These are phyloP conservation scores for Aureococcus anophagefferens DNA, from an alignment of 108 stramenopile species.

Conservation along the genomic window DNA sequence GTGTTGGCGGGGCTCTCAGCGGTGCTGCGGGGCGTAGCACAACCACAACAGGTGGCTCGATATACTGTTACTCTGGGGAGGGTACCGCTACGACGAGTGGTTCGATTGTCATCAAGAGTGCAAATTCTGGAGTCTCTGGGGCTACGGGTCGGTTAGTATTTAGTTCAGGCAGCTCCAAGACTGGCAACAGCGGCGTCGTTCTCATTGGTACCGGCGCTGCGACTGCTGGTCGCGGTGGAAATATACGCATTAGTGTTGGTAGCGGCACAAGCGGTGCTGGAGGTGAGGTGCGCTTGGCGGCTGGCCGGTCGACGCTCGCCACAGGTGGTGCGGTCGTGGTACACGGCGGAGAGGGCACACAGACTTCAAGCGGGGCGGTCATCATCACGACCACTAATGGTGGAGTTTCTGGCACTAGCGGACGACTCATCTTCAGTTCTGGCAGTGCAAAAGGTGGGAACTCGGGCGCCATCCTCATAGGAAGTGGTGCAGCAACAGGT, in stretches of 20 bases:
- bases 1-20: neutral
- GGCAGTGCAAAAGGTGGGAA: neutral
- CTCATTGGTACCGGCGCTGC: constrained; percentile 5
- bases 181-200: neutral
- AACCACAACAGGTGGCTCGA: constrained; percentile 8
- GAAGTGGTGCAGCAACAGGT: neutral
- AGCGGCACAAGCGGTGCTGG: neutral
- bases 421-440: neutral
- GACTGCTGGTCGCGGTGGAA: neutral
- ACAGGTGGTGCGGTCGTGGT: neutral
- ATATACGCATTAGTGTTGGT: neutral
- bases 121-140: neutral
- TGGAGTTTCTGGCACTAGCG: neutral
- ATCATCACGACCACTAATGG: neutral
- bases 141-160: neutral
- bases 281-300: neutral
- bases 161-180: neutral
- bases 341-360: neutral
- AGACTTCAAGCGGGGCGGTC: neutral
- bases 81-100: constrained; percentile 18
- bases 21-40: neutral
- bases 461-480: neutral
- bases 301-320: neutral
- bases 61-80: constrained; percentile 15
- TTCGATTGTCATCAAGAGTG: neutral